A percentile compares a stretch with the other conserved stretches of the same genome.
These are phyloP conservation scores for Albophoma yamanashiensis DNA, from an alignment of 2,329 filamentous ascomycete genomes.

Conservation along the genomic window DNA sequence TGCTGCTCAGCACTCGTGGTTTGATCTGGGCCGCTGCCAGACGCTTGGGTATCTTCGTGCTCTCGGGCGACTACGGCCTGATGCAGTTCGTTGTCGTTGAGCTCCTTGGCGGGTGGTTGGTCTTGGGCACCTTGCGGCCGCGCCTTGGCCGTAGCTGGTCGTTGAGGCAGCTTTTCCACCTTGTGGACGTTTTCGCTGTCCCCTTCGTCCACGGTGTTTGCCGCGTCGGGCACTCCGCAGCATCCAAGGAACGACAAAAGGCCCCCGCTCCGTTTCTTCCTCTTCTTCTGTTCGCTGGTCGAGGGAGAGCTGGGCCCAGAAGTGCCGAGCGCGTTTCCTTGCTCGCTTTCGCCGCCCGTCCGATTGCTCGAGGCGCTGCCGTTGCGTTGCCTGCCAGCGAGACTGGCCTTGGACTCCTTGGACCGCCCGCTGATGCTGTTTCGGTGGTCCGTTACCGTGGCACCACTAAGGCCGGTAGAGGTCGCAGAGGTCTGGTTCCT, in stretches of 20 bases:
- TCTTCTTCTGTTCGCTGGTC: slow-evolving; percentile 38
- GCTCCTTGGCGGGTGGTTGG: slow-evolving; percentile 28
- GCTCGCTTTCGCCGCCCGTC: slow-evolving; percentile 42
- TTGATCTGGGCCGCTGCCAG: slow-evolving; percentile 35
- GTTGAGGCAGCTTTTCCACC: slow-evolving; percentile 43
- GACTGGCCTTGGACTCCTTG: slow-evolving; percentile 55
- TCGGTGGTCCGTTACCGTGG: slow-evolving; percentile 45
- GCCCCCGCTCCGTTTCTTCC: slow-evolving; percentile 45
- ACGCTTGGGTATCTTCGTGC: slow-evolving; percentile 31
- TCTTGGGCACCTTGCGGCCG: slow-evolving; percentile 42
- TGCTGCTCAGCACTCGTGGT: slow-evolving; percentile 29
- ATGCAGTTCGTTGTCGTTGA: slow-evolving; percentile 39
- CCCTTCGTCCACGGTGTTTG: slow-evolving; percentile 40
- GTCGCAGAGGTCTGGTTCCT: slow-evolving; percentile 49
- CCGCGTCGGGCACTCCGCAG: slow-evolving; percentile 53
- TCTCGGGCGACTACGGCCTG: slow-evolving; percentile 22
- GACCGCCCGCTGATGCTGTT: slow-evolving; percentile 55
- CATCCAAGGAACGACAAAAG: slow-evolving; percentile 54
- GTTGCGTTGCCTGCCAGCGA: slow-evolving; percentile 51
- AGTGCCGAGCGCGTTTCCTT: slow-evolving; percentile 35
- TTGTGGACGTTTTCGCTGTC: slow-evolving; percentile 45
- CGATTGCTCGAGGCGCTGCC: slow-evolving; percentile 58
- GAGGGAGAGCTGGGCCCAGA: slow-evolving; percentile 42
- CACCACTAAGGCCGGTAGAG: slow-evolving; percentile 48
- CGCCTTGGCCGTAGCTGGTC: slow-evolving; percentile 43